Percentiles rank a stretch among this genome's conserved stretches.
phyloP scores from a whole-genome alignment of 495 filamentous ascomycete genomes.

The Daldinia bambusicola region DNA sequence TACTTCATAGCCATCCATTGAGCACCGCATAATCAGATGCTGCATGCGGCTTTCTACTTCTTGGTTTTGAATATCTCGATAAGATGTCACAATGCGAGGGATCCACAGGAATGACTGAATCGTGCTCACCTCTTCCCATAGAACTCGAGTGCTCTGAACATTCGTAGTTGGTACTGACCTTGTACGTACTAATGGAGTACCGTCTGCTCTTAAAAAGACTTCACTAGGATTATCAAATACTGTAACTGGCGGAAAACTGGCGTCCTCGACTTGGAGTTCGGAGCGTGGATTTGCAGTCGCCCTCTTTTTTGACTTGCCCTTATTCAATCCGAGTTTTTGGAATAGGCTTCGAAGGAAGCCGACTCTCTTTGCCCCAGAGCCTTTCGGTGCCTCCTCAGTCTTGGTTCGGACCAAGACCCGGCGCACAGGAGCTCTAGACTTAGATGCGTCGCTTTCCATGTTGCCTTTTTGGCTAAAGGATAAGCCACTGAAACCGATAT shows the following conservation, averaged over 20 bases:
- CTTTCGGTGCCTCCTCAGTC: neutral
- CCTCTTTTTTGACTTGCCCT: neutral
- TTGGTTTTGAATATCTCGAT: neutral
- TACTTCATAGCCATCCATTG: slow-evolving; percentile 6
- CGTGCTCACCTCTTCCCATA: neutral
- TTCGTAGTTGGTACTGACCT: neutral
- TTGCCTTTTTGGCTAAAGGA: neutral
- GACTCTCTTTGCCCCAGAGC: neutral
- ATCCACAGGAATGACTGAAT: neutral
- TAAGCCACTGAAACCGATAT: neutral
- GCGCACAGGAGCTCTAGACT: neutral
- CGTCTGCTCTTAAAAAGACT: neutral
- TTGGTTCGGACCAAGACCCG: neutral
- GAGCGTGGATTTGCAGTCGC: neutral
- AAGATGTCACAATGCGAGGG: neutral
- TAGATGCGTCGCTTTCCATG: neutral
- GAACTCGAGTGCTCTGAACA: neutral
- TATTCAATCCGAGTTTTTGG: neutral
- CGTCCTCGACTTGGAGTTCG: neutral
- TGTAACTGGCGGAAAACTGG: neutral
- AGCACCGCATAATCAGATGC: slow-evolving; percentile 4
- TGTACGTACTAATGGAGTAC: neutral
- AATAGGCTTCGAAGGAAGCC: neutral
- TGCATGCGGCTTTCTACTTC: slow-evolving; percentile 14
- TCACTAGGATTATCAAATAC: neutral